Conservation (phyloP, 805 yeast species). For the Candida palmyrensis region DNA sequence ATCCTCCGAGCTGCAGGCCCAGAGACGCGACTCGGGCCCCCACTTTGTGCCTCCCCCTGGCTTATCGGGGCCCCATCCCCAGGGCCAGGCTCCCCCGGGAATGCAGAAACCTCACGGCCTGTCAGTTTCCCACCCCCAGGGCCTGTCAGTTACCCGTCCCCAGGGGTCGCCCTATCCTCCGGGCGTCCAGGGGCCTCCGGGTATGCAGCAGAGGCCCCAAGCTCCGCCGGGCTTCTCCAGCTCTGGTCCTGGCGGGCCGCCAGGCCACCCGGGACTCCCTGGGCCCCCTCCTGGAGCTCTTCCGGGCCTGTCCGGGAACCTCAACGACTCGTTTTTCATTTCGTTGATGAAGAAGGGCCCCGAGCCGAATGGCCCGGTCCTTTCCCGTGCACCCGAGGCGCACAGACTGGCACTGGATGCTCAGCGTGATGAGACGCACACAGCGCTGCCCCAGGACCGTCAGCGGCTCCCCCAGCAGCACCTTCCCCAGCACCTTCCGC, state of each 20-base stretch:
- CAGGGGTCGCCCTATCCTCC: not conserved
- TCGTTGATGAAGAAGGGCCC: conserved; percentile 37
- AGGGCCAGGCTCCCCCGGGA: conserved; percentile 2
- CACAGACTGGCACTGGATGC: not conserved
- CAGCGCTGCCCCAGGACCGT: not conserved
- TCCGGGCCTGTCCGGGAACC: conserved; percentile 6
- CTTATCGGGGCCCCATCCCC: not conserved
- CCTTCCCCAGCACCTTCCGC: conserved; percentile 25
- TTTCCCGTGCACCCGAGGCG: not conserved
- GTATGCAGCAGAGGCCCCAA: conserved; percentile 4
- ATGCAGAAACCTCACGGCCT: not conserved
- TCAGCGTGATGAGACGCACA: not conserved
- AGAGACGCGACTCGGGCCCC: conserved; percentile 14
- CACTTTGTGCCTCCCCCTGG: conserved; percentile 10
- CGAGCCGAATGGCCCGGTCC: not conserved
- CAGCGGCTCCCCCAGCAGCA: conserved; percentile 18
- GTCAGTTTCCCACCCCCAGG: not conserved
- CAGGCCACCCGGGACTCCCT: not conserved
- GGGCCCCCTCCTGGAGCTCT: conserved; percentile 4
- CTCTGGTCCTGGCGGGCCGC: not conserved
- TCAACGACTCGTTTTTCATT: conserved; percentile 43
- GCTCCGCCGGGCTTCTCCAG: conserved; percentile 3
- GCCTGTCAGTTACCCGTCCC: not conserved
- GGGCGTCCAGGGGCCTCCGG: not conserved
- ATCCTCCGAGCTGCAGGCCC: conserved; percentile 7